Base-by-base conservation (phyloP, 257 asterid genomes). In the Rhazya stricta region DNA sequence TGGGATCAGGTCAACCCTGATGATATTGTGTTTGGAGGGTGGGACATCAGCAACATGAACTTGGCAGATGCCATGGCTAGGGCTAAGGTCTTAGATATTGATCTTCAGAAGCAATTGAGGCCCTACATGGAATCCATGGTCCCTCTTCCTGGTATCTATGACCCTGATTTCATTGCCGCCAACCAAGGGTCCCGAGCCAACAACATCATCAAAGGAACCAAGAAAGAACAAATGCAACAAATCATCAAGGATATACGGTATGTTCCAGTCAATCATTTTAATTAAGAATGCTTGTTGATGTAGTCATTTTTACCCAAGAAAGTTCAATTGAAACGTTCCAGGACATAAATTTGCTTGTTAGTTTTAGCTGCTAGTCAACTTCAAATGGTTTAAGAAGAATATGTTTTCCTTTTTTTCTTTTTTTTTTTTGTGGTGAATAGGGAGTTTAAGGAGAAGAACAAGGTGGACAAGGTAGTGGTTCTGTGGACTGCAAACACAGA, bases 401-500 rank as follows among this genome's bases (percentile, higher is more conserved):
- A 50, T 9, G 67, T 32, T 72, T n/a, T n/a, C n/a, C n/a, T n/a
- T n/a, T n/a, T n/a, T n/a, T n/a, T n/a, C n/a, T n/a, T n/a, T n/a
- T n/a, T n/a, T n/a, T n/a, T n/a, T n/a, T 4, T 57, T 32, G 36
- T 34, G 29, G 76, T 78, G 27, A 7, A 34, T 74, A 94, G 97
- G 91, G 99, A 95, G 79, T 95, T 94, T 67, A 95, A 95, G 93
- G 93, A 89, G 87, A 79, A 88, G 76, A 95, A 78, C 74, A 89
- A 92, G 75, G 93, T 92, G 60, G 98, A 95, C 67, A 95, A 76
- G 81, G 81, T 95, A 1, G 99, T 95, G 71, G 98, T 95, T 4
- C 65, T 95, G 71, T 95, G 99, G 99, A 95, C 99, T n/a, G 99
- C 96, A 60, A 95, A 95, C 88, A 95, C 99, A 0, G 99, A 95